Conservation (phyloP, 345 rosid genomes). For the Tarenaya hassleriana region DNA sequence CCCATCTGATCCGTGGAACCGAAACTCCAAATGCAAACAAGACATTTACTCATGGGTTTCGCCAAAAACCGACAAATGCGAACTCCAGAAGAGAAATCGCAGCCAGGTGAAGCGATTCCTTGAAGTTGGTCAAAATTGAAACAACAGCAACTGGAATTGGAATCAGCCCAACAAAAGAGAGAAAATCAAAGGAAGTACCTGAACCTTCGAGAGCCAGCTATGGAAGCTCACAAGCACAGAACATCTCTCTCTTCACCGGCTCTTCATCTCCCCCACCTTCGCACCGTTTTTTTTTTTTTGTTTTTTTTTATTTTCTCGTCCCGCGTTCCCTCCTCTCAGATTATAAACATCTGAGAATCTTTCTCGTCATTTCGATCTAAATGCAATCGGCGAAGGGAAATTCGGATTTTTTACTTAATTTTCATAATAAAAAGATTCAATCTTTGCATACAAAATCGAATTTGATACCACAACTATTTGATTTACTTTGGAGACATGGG, state of each 20-base stretch:
- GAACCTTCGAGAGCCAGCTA: conserved; percentile 10
- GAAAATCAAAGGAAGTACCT: conserved; percentile 16
- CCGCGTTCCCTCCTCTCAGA: conserved; percentile 33
- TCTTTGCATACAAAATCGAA: too few species aligned
- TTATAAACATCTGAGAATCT: conserved; percentile 6
- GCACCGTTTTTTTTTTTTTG: conserved; percentile 5
- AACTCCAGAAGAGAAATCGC: conserved; percentile 18
- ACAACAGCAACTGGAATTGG: neutral
- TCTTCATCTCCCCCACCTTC: conserved; percentile 24
- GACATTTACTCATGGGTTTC: neutral
- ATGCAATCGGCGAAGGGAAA: too few species aligned
- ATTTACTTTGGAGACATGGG: too few species aligned
- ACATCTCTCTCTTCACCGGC: conserved; percentile 19
- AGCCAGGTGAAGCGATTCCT: conserved; percentile 18
- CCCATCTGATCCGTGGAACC: conserved; percentile 16
- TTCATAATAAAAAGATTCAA: too few species aligned
- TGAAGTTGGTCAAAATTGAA: conserved; percentile 12
- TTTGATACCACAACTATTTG: too few species aligned
- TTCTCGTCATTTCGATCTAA: too few species aligned
- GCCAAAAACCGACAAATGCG: conserved; percentile 10
- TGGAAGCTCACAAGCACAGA: conserved; percentile 17
- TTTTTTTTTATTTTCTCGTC: conserved; percentile 15
- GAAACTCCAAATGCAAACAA: neutral
- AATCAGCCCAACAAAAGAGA: neutral
- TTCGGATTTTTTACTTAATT: too few species aligned